phyloP scores from a whole-genome alignment of 352 stramenopile species.

The Globisporangium polare region DNA sequence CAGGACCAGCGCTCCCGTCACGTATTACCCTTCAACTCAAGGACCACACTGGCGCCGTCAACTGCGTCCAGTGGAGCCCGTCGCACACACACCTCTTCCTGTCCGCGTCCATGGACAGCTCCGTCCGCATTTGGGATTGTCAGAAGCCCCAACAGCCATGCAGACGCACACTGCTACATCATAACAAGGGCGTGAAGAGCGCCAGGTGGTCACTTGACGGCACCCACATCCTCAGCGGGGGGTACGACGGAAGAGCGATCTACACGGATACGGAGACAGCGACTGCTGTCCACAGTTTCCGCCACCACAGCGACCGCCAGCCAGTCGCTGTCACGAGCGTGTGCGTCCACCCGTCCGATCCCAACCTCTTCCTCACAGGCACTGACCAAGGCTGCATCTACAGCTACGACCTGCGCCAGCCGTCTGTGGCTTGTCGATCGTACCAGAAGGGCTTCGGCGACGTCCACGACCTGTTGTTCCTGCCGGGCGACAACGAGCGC shows the following conservation, averaged over 20 bases:
- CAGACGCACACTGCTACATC: conserved; percentile 20
- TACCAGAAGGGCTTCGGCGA: conserved; percentile 35
- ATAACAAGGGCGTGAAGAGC: conserved; percentile 41
- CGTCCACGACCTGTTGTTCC: conserved; percentile 55
- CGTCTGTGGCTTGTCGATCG: not conserved
- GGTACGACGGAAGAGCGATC: conserved; percentile 34
- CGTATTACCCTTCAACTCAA: conserved; percentile 9
- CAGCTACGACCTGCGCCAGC: conserved; percentile 31
- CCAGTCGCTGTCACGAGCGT: conserved; percentile 23
- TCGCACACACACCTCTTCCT: conserved; percentile 31
- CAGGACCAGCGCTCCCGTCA: not conserved
- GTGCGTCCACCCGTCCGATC: conserved; percentile 25
- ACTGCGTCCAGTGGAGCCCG: conserved; percentile 44
- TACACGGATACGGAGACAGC: conserved; percentile 34
- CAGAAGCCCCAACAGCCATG: conserved; percentile 3
- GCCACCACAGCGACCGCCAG: not conserved
- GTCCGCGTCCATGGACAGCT: conserved; percentile 59
- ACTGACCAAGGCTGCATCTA: conserved; percentile 31
- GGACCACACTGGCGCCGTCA: conserved; percentile 28
- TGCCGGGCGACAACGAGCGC: conserved; percentile 18
- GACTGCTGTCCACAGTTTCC: conserved; percentile 8
- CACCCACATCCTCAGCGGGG: conserved; percentile 30
- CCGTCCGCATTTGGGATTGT: conserved; percentile 41
- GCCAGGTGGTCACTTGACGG: conserved; percentile 58
- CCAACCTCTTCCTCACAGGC: conserved; percentile 28